Percentiles rank a stretch among this genome's conserved stretches.
Conservation (phyloP, 805 yeast species). For the Saccharomycopsis fibuligera region DNA sequence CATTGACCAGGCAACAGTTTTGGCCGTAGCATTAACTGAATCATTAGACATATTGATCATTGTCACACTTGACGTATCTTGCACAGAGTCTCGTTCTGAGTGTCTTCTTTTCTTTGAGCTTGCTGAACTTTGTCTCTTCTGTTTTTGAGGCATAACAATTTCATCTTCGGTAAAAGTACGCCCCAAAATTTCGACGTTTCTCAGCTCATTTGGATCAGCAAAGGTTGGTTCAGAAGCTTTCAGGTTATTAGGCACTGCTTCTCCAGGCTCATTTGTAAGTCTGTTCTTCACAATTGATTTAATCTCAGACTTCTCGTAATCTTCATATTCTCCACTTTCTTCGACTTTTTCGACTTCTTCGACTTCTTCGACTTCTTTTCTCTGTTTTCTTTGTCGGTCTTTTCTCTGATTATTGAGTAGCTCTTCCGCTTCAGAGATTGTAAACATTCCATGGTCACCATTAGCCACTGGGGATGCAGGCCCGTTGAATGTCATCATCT, state of each 20-base stretch:
- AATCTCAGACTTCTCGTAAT: slow-evolving; percentile 5
- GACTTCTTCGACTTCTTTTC: too few species aligned
- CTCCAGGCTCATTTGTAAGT: not conserved
- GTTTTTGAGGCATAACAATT: not conserved
- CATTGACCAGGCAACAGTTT: slow-evolving; percentile 3
- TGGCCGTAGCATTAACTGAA: not conserved
- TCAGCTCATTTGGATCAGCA: not conserved
- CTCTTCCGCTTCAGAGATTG: slow-evolving; percentile 14
- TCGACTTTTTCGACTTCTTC: too few species aligned
- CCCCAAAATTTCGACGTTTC: not conserved
- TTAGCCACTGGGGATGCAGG: not conserved
- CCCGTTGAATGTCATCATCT: not conserved
- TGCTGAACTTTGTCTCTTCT: not conserved
- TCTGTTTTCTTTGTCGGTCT: not conserved
- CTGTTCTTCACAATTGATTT: not conserved
- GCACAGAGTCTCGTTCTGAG: slow-evolving; percentile 4
- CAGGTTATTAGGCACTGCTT: too few species aligned
- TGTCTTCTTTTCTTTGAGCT: slow-evolving; percentile 3
- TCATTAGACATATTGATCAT: too few species aligned
- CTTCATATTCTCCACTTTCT: not conserved
- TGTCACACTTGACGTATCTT: too few species aligned
- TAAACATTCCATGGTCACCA: slow-evolving; percentile 6
- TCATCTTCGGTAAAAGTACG: not conserved
- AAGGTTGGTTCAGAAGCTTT: too few species aligned
- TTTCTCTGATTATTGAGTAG: not conserved